These are phyloP conservation scores for Catharanthus roseus DNA, from an alignment of 257 asterid species.

Conservation along the genomic window DNA sequence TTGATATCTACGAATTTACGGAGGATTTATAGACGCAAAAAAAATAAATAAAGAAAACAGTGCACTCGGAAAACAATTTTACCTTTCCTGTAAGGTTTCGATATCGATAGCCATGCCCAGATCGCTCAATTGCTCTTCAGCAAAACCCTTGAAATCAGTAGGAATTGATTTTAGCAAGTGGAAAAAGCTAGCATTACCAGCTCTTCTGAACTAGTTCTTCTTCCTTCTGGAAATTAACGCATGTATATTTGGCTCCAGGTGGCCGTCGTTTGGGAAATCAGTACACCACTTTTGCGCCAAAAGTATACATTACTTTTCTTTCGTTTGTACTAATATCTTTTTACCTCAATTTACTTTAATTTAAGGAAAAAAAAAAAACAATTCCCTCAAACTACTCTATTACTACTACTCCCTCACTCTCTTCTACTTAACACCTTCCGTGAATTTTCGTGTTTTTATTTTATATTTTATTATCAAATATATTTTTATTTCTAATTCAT, in stretches of 20 bases:
- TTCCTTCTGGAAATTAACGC: background rate
- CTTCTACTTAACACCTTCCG: too few species aligned
- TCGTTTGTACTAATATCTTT: too few species aligned
- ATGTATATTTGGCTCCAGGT: background rate
- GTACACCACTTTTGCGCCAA: background rate
- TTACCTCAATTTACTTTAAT: too few species aligned
- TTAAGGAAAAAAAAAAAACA: too few species aligned
- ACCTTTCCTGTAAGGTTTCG: conserved; percentile 63
- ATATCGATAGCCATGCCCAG: conserved; percentile 49
- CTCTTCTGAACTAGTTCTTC: background rate
- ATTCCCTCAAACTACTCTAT: too few species aligned
- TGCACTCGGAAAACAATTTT: conserved; percentile 5
- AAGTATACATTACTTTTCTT: background rate
- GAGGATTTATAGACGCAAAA: background rate
- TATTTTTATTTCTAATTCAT: too few species aligned
- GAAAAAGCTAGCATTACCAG: background rate
- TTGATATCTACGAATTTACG: background rate
- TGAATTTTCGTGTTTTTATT: too few species aligned
- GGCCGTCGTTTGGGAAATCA: background rate
- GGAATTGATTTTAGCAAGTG: background rate
- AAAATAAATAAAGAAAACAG: conserved; percentile 3
- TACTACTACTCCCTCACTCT: too few species aligned
- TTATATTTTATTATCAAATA: too few species aligned
- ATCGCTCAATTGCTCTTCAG: background rate
- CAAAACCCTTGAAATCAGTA: background rate